phyloP scores from a whole-genome alignment of 805 yeast species.

The Zygoascus bituminiphila region DNA sequence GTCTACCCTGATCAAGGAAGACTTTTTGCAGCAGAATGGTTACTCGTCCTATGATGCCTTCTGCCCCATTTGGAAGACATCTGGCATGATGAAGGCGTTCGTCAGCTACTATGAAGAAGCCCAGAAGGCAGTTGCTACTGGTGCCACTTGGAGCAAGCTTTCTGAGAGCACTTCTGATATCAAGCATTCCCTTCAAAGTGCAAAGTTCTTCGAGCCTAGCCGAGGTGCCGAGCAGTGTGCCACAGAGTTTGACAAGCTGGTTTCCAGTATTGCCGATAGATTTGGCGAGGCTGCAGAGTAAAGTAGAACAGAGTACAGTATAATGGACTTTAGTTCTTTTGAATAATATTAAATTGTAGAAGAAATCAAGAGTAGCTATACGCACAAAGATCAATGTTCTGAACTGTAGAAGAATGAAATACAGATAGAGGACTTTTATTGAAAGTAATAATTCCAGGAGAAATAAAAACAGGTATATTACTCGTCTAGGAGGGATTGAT shows the following conservation, averaged over 20 bases:
- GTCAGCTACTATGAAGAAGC: conserved; percentile 92
- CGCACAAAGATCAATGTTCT: too few relatives aligned
- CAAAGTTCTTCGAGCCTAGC: conserved; percentile 94
- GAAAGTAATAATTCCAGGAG: too few relatives aligned
- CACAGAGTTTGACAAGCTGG: conserved; percentile 68
- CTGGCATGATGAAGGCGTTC: conserved; percentile 95
- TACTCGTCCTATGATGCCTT: conserved; percentile 96
- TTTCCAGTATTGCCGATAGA: conserved; percentile 71
- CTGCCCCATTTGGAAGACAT: conserved; percentile 99
- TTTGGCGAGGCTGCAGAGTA: conserved; percentile 94
- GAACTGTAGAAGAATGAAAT: too few relatives aligned
- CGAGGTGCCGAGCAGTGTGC: conserved; percentile 75
- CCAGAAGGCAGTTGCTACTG: conserved; percentile 89
- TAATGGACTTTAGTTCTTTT: not conserved
- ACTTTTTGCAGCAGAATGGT: conserved; percentile 98
- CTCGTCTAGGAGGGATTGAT: too few relatives aligned
- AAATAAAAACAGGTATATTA: too few relatives aligned
- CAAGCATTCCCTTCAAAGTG: conserved; percentile 86
- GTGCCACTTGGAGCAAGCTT: conserved; percentile 91
- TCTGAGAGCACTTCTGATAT: conserved; percentile 84
- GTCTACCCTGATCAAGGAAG: conserved; percentile 86
- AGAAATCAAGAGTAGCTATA: not conserved
- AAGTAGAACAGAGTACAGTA: too few relatives aligned
- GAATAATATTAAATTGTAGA: not conserved
- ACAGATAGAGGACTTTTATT: too few relatives aligned